These are phyloP conservation scores for Lycium barbarum DNA, from an alignment of 257 asterid genomes.

Conservation along the genomic window DNA sequence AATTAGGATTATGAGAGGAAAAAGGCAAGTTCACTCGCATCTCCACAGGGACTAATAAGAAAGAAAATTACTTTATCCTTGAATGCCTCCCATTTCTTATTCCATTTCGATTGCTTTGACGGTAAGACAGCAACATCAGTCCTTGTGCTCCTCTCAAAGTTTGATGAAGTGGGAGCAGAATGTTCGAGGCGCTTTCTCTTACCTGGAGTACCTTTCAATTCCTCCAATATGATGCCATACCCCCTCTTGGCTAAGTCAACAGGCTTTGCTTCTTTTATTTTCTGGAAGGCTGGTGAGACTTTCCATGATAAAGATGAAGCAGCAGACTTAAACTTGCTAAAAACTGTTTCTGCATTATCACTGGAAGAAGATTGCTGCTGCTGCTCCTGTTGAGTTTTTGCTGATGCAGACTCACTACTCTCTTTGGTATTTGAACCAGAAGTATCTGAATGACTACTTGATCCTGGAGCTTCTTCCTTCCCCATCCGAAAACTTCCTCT, in stretches of 20 bases:
- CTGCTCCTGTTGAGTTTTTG: conserved; percentile 65
- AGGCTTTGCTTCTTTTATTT: conserved; percentile 83
- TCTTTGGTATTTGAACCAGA: conserved; percentile 42
- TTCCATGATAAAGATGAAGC: conserved; percentile 62
- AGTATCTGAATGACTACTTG: conserved; percentile 46
- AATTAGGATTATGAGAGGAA: neutral
- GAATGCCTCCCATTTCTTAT: conserved; percentile 83
- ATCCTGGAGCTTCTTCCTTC: conserved; percentile 66
- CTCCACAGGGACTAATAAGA: neutral
- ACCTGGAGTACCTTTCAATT: conserved; percentile 76
- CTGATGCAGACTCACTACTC: conserved; percentile 49
- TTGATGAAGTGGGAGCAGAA: conserved; percentile 60
- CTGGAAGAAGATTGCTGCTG: conserved; percentile 64
- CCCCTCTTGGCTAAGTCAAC: conserved; percentile 86
- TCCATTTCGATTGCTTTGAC: conserved; percentile 71
- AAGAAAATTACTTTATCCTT: conserved; percentile 69
- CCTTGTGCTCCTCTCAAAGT: conserved; percentile 71
- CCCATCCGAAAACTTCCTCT: conserved; percentile 71
- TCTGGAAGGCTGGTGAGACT: conserved; percentile 69
- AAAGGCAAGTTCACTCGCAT: neutral
- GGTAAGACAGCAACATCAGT: conserved; percentile 82
- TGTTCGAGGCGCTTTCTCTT: conserved; percentile 83
- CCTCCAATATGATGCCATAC: conserved; percentile 72
- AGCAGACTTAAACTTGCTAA: conserved; percentile 68
- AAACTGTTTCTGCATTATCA: conserved; percentile 60